Conservation (phyloP, 768 basidiomycete species). For the Terana coerulea region DNA sequence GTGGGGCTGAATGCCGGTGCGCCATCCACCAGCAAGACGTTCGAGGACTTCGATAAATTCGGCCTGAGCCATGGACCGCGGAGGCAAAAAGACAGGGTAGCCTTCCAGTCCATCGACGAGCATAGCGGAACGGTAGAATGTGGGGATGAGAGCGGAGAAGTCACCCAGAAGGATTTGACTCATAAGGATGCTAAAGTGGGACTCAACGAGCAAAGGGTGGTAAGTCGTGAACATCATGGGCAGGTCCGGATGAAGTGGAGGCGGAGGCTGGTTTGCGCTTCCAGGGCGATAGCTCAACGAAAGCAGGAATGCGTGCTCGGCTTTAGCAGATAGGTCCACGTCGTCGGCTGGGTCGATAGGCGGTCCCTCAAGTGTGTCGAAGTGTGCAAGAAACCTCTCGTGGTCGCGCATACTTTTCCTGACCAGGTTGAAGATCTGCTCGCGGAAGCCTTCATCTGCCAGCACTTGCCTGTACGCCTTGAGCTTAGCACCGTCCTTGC, state of each 20-base stretch:
- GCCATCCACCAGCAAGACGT: slow-evolving; percentile 77
- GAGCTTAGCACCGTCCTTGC: slow-evolving; percentile 51
- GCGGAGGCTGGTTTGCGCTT: slow-evolving; percentile 33
- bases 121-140: slow-evolving; percentile 62
- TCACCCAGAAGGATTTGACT: slow-evolving; percentile 77
- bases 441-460: slow-evolving; percentile 50
- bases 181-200: slow-evolving; percentile 77
- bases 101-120: slow-evolving; percentile 83
- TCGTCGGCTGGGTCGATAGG: slow-evolving; percentile 20
- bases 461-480: slow-evolving; percentile 61
- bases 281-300: slow-evolving; percentile 68
- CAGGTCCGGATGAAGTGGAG: slow-evolving; percentile 36
- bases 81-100: slow-evolving; percentile 83
- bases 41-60: slow-evolving; percentile 86
- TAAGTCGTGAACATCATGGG: slow-evolving; percentile 82
- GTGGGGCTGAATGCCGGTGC: slow-evolving; percentile 56
- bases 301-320: slow-evolving; percentile 65
- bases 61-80: slow-evolving; percentile 85
- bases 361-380: slow-evolving; percentile 64
- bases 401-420: slow-evolving; percentile 82
- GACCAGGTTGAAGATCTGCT: slow-evolving; percentile 54
- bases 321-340: slow-evolving; percentile 46
- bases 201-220: slow-evolving; percentile 85
- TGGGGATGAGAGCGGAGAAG: slow-evolving; percentile 54
- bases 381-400: slow-evolving; percentile 79